These are phyloP conservation scores for Mortierella sp. DNA, from an alignment of 371 early-diverging fungal genomes.

Conservation along the genomic window DNA sequence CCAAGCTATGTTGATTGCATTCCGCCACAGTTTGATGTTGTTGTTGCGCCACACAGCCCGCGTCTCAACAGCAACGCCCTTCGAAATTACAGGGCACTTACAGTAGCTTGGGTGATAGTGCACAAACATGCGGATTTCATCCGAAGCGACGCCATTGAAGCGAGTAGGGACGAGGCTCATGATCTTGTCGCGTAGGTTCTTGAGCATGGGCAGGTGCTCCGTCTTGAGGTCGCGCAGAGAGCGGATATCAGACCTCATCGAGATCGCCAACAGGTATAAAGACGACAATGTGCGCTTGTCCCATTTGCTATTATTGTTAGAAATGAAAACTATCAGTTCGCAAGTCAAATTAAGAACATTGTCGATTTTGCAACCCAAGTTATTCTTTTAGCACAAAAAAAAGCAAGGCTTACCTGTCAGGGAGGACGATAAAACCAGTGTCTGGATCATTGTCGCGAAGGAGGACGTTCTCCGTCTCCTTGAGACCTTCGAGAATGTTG, in stretches of 20 bases:
- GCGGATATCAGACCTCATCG: constrained; percentile 65
- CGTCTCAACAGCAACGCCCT: not conserved
- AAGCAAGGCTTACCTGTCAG: constrained; percentile 71
- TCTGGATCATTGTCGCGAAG: constrained; percentile 65
- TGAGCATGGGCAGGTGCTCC: constrained; percentile 75
- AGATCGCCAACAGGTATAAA: constrained; percentile 79
- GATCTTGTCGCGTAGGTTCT: constrained; percentile 67
- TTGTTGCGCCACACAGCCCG: not conserved
- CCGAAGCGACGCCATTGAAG: constrained; percentile 56
- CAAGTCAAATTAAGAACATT: not conserved
- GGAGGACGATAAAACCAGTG: constrained; percentile 82
- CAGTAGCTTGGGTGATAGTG: constrained; percentile 93
- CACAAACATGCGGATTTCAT: constrained; percentile 79
- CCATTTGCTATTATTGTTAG: constrained; percentile 78
- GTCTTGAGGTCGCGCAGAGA: constrained; percentile 76
- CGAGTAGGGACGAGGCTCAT: constrained; percentile 62
- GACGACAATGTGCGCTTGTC: constrained; percentile 70
- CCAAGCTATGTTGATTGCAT: not conserved
- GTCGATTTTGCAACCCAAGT: not conserved
- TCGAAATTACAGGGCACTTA: constrained; percentile 38
- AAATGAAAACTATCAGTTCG: not conserved
- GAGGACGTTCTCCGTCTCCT: constrained; percentile 77
- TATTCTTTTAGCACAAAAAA: not conserved
- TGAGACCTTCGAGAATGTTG: constrained; percentile 78
- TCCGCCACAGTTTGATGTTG: not conserved